phyloP scores from a whole-genome alignment of 2,329 filamentous ascomycete species.

The Botrytis aclada region DNA sequence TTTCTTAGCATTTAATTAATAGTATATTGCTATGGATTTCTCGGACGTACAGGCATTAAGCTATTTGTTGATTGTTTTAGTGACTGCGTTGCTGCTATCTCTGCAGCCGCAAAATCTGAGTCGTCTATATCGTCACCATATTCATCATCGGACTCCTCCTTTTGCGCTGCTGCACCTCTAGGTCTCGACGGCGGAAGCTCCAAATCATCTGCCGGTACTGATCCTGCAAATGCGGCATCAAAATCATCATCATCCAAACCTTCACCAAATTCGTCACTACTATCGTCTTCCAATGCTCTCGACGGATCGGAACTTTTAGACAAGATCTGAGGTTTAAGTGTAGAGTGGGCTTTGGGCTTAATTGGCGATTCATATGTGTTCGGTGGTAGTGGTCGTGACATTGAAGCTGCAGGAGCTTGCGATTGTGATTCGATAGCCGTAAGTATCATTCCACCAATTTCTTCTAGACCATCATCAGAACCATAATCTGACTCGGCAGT shows the following conservation, averaged over 20 bases:
- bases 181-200: slow-evolving; percentile 18
- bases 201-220: slow-evolving; percentile 39
- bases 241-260: slow-evolving; percentile 53
- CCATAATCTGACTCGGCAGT: slow-evolving; percentile 18
- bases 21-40: slow-evolving; percentile 33
- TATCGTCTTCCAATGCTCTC: slow-evolving; percentile 14
- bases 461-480: slow-evolving; percentile 18
- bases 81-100: slow-evolving; percentile 70
- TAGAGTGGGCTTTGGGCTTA: not conserved
- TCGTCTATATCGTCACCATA: slow-evolving; percentile 64
- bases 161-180: slow-evolving; percentile 25
- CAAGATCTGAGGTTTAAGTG: not conserved
- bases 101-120: slow-evolving; percentile 73
- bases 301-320: not conserved
- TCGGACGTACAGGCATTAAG: slow-evolving; percentile 53
- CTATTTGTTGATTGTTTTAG: slow-evolving; percentile 37
- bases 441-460: slow-evolving; percentile 18
- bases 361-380: not conserved
- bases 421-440: slow-evolving; percentile 17
- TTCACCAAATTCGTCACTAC: slow-evolving; percentile 38
- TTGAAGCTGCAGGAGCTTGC: not conserved
- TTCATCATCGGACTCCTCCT: slow-evolving; percentile 63
- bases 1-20: slow-evolving; percentile 55
- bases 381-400: not conserved
- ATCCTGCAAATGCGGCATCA: slow-evolving; percentile 21